A percentile compares a stretch with the other conserved stretches of the same genome.
These are phyloP conservation scores for Boechera stricta DNA, from an alignment of 345 rosid genomes.

Conservation along the genomic window DNA sequence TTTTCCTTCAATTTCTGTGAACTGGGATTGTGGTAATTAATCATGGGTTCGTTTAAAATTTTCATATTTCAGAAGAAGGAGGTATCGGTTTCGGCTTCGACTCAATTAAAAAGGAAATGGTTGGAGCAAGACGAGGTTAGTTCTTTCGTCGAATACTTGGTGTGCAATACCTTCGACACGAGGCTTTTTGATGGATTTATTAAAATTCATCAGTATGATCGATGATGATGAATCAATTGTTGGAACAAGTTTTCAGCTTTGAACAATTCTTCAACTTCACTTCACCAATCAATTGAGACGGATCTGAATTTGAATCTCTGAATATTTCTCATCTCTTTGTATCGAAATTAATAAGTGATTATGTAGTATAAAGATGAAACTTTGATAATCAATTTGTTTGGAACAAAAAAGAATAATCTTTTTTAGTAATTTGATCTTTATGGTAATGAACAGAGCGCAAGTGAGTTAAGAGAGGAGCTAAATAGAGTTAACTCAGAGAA, in stretches of 20 bases:
- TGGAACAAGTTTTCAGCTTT: background rate
- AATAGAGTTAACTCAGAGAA: constrained; percentile 58
- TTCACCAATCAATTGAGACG: background rate
- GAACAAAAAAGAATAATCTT: background rate
- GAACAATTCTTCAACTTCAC: background rate
- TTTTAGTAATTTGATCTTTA: constrained; percentile 6
- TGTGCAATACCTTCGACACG: constrained; percentile 3
- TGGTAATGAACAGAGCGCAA: constrained; percentile 43
- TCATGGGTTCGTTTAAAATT: constrained; percentile 25
- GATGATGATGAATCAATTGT: background rate
- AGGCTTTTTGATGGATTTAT: background rate
- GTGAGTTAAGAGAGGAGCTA: constrained; percentile 52
- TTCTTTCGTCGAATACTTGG: constrained; percentile 31
- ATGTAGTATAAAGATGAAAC: constrained; percentile 1
- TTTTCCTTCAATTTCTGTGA: background rate
- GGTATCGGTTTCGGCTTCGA: constrained; percentile 20
- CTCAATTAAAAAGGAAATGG: constrained; percentile 33
- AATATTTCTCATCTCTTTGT: background rate
- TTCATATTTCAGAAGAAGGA: constrained; percentile 49
- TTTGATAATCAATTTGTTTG: constrained; percentile 7
- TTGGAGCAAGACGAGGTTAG: constrained; percentile 53
- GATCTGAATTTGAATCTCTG: constrained; percentile 7
- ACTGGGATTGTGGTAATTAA: background rate
- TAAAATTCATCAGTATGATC: background rate
- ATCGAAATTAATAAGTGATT: background rate